phyloP scores from a whole-genome alignment of 73 alveolate species.

The Blepharisma japonicum region DNA sequence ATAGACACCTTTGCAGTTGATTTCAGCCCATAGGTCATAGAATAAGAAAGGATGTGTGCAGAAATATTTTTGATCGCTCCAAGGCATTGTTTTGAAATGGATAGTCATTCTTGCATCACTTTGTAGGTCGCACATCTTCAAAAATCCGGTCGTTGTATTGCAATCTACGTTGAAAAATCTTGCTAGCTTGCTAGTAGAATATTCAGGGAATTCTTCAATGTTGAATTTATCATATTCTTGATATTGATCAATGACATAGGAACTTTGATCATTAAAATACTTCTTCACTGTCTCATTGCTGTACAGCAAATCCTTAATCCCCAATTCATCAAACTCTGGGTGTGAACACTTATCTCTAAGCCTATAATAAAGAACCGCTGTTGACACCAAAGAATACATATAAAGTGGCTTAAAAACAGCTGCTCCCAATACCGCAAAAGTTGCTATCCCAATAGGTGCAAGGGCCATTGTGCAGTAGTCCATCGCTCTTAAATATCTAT shows the following conservation, averaged over 20 bases:
- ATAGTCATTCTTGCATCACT: slow-evolving; percentile 66
- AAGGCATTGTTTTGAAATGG: slow-evolving; percentile 73
- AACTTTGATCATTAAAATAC: not conserved
- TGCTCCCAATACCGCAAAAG: slow-evolving; percentile 8
- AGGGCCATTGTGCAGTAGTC: not conserved
- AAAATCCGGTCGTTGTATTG: slow-evolving; percentile 65
- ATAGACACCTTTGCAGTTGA: slow-evolving; percentile 51
- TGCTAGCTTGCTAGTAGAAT: slow-evolving; percentile 40
- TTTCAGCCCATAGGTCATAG: slow-evolving; percentile 61
- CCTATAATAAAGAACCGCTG: not conserved
- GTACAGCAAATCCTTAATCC: slow-evolving; percentile 3
- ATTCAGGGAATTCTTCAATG: slow-evolving; percentile 34
- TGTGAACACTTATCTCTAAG: not conserved
- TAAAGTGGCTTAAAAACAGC: slow-evolving; percentile 16
- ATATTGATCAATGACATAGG: not conserved
- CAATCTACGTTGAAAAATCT: slow-evolving; percentile 66
- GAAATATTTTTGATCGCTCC: slow-evolving; percentile 58
- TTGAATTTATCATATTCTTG: slow-evolving; percentile 25
- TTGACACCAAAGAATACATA: not conserved
- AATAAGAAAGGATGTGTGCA: slow-evolving; percentile 63
- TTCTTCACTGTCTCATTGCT: slow-evolving; percentile 23
- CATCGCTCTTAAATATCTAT: slow-evolving; percentile 21
- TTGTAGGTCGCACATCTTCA: slow-evolving; percentile 67
- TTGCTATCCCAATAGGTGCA: not conserved
- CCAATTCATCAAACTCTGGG: slow-evolving; percentile 25